Evolutionary conservation across 768 basidiomycete species (phyloP).

Genomic region (Mycena kentingensis): DNA sequence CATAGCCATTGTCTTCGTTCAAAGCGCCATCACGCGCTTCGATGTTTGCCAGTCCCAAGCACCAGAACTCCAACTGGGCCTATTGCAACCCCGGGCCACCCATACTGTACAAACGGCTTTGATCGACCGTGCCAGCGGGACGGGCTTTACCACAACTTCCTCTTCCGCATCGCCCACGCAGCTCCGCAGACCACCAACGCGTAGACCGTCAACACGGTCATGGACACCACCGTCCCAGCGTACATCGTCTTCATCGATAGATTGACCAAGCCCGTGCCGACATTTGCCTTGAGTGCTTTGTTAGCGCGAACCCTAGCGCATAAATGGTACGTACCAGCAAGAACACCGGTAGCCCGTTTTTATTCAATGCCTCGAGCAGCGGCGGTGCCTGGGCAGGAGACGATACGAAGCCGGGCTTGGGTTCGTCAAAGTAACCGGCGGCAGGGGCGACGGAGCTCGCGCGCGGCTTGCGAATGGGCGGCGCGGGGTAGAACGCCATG

Average conservation of each 20-base stretch:
- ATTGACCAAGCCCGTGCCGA: conserved; percentile 85
- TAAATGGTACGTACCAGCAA: conserved; percentile 60
- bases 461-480: conserved; percentile 37
- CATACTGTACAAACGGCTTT: too few relatives aligned
- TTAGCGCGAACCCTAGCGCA: neutral
- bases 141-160: conserved; percentile 27
- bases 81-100: too few relatives aligned
- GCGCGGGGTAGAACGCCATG: conserved; percentile 61
- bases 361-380: conserved; percentile 81
- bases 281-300: conserved; percentile 65
- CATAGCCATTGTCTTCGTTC: too few relatives aligned
- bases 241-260: conserved; percentile 83
- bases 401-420: conserved; percentile 12
- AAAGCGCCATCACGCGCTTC: too few relatives aligned
- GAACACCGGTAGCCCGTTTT: conserved; percentile 78
- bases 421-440: conserved; percentile 2
- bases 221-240: conserved; percentile 51
- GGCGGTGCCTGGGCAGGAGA: conserved; percentile 37
- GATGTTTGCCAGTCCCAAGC: too few relatives aligned
- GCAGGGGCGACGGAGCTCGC: conserved; percentile 5
- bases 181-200: conserved; percentile 55
- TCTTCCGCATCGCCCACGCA: conserved; percentile 54
- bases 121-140: too few relatives aligned
- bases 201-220: conserved; percentile 67
- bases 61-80: too few relatives aligned